A percentile compares a stretch with the other conserved stretches of the same genome.
phyloP scores from a whole-genome alignment of 2,329 filamentous ascomycete genomes.

The Madurella fahalii region DNA sequence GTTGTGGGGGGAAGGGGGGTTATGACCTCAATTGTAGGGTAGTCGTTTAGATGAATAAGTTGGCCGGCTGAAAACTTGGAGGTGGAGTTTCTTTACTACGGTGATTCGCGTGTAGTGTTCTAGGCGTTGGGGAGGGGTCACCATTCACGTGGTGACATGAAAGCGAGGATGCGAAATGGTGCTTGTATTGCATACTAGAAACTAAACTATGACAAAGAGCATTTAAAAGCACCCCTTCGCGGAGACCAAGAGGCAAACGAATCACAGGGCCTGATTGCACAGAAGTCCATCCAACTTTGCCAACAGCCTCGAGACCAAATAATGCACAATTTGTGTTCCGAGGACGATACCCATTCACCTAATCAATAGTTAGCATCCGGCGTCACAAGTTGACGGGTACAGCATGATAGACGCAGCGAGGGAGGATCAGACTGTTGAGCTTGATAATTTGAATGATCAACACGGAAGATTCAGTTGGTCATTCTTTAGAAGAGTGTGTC shows the following conservation, averaged over 20 bases:
- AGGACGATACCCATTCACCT: not conserved
- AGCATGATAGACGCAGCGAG: conserved; percentile 5
- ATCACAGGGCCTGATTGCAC: too few species aligned
- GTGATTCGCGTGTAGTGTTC: not conserved
- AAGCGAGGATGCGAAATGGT: not conserved
- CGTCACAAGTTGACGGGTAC: not conserved
- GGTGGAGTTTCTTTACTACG: not conserved
- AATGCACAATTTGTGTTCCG: not conserved
- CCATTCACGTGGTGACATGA: not conserved
- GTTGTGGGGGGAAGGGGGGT: not conserved
- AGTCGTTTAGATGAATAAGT: not conserved
- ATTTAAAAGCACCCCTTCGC: too few species aligned
- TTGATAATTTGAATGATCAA: conserved; percentile 56
- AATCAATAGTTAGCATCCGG: conserved; percentile 9
- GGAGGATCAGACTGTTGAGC: conserved; percentile 59
- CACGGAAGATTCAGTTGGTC: conserved; percentile 59
- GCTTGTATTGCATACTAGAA: not conserved
- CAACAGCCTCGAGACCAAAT: not conserved
- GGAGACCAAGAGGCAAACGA: too few species aligned
- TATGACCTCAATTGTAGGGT: not conserved
- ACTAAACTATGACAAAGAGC: too few species aligned
- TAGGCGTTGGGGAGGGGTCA: not conserved
- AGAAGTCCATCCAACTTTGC: too few species aligned
- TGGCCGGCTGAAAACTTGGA: not conserved
- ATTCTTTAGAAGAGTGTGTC: conserved; percentile 60